Percentiles rank a stretch among this genome's conserved stretches.
Conservation (phyloP, 805 yeast genomes). For the Lipomyces chichibuensis region DNA sequence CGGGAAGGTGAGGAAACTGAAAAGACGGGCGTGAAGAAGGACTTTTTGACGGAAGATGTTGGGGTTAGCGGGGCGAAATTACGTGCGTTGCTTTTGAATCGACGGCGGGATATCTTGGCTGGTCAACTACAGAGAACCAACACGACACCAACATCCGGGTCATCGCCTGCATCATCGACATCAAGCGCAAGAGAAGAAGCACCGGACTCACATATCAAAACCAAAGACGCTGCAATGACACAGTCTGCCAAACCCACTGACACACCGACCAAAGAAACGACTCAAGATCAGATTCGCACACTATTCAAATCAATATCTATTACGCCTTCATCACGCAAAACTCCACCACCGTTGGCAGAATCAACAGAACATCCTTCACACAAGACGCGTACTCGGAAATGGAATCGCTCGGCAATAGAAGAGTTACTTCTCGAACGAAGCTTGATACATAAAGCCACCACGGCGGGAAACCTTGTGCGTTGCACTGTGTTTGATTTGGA, state of each 20-base stretch:
- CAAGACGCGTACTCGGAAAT: slow-evolving; percentile 1
- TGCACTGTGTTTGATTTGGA: slow-evolving; percentile 77
- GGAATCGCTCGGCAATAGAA: slow-evolving; percentile 23
- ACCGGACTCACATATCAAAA: neutral
- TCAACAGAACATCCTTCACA: neutral
- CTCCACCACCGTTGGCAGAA: neutral
- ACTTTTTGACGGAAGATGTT: neutral
- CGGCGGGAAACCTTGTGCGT: slow-evolving; percentile 28
- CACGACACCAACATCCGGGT: neutral
- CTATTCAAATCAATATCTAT: slow-evolving; percentile 1
- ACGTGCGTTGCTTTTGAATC: neutral
- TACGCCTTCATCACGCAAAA: neutral
- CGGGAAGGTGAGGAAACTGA: neutral
- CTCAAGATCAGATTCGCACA: neutral
- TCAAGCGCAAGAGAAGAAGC: neutral
- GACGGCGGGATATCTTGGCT: neutral
- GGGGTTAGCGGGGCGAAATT: neutral
- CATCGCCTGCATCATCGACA: neutral
- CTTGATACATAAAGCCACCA: slow-evolving; percentile 24
- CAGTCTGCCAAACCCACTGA: neutral
- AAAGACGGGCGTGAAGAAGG: neutral
- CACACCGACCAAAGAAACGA: neutral
- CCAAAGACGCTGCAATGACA: neutral
- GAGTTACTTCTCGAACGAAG: slow-evolving; percentile 30
- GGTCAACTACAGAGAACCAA: neutral